Evolutionary conservation across 441 rosid genomes (phyloP).

Genomic region (Corymbia citriodora): DNA sequence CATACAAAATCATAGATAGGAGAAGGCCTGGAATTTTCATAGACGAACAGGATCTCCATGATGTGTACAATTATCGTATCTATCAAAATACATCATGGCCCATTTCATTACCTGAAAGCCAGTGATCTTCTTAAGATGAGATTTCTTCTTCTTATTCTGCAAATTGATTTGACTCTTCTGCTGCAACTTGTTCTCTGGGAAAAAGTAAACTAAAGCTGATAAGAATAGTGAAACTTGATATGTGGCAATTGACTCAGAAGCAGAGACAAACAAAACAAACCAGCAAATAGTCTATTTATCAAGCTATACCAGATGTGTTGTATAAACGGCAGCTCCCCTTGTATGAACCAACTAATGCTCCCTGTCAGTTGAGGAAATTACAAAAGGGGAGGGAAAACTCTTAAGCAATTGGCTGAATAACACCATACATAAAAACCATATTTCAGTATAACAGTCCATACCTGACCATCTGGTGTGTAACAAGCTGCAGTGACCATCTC

Average conservation of each 20-base stretch:
- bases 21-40: background rate
- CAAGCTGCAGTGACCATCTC: constrained; percentile 99
- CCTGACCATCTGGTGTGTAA: constrained; percentile 99
- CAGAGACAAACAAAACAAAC: background rate
- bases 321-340: constrained; percentile 90
- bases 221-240: background rate
- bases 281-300: background rate
- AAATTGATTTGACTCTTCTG: constrained; percentile 69
- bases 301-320: constrained; percentile 55
- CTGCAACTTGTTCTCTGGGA: constrained; percentile 84
- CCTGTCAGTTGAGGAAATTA: constrained; percentile 41
- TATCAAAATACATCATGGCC: background rate
- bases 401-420: background rate
- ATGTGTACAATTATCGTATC: background rate
- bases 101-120: constrained; percentile 81
- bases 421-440: background rate
- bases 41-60: background rate
- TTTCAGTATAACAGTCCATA: constrained; percentile 12
- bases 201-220: background rate
- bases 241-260: background rate
- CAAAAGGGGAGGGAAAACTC: constrained; percentile 20
- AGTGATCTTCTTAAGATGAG: constrained; percentile 89
- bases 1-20: background rate
- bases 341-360: constrained; percentile 90
- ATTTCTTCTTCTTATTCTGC: constrained; percentile 90